Evolutionary conservation across 345 rosid genomes (phyloP), one percentile per base, ranked within the genome.

Genomic region (Lumnitzera littorea): DNA sequence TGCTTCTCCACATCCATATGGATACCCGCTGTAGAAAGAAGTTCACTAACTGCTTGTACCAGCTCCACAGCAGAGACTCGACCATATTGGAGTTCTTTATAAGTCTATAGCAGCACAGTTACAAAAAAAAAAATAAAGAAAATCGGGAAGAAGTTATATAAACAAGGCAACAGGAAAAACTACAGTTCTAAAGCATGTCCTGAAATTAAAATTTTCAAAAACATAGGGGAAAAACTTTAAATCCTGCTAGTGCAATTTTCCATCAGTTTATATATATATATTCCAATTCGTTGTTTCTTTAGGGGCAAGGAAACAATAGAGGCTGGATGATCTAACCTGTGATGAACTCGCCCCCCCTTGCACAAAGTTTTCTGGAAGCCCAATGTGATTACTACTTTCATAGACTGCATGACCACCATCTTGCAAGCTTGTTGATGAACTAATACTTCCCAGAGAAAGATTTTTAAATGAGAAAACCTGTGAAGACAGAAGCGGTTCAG

Each of bases 11-110:
- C 74, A 59, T 87, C 95, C 85, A 91, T 75, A 68, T 79, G 70
- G 48, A 91, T 78, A 51, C 98, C 98, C 50, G 95, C 96, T 25
- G 95, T 85, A 69, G 95, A 91, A 64, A 91, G 96, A 85, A 91
- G 84, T 84, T 89, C 98, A 49, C 87, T 77, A 49, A 91, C 96
- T 46, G 96, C 98, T 64, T 85, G 84, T 55, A 91, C 95, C 67
- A 89, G 67, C 74, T 91, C 98, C 57, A 65, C 78, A 56, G 98
- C 86, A 20, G 98, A 84, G 57, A 91, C 96, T 55, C 82, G 79
- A 50, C 92, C 98, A 55, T 78, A 82, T 61, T 74, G 86, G 27
- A 63, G 80, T 69, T 84, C 85, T 67, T 75, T 80, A 56, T 68
- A 63, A 24, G 77, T 78, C 86, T 86, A 86, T 70, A 67, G 29